phyloP scores from a whole-genome alignment of 106 monocot genomes.

The Allium cepa region DNA sequence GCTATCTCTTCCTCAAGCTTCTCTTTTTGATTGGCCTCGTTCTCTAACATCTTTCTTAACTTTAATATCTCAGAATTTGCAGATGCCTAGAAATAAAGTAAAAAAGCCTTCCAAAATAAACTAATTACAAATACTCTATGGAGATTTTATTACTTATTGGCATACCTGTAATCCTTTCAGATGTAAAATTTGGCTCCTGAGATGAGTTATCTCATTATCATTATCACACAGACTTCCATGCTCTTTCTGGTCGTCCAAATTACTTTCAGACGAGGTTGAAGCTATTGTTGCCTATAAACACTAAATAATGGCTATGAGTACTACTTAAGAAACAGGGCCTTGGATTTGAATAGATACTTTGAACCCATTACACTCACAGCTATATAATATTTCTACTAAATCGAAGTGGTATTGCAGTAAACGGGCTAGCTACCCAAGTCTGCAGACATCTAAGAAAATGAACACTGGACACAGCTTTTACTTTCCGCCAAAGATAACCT shows the following conservation, averaged over 20 bases:
- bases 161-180: constrained; percentile 79
- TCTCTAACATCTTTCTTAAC: constrained; percentile 73
- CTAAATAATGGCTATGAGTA: background rate
- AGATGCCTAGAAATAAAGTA: constrained; percentile 34
- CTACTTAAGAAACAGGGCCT: background rate
- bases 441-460: no score
- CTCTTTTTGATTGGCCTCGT: constrained; percentile 77
- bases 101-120: background rate
- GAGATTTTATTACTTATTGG: background rate
- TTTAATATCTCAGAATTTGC: constrained; percentile 63
- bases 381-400: no score
- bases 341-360: background rate
- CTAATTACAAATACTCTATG: background rate
- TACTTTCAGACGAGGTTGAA: constrained; percentile 32
- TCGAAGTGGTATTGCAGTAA: no score
- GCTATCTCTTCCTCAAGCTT: constrained; percentile 94
- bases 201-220: constrained; percentile 48
- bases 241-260: constrained; percentile 27
- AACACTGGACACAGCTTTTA: no score
- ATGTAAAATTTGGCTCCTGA: constrained; percentile 54
- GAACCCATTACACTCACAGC: no score
- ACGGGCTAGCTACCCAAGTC: no score
- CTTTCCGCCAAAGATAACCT: no score
- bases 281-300: constrained; percentile 20
- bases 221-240: constrained; percentile 71